Percentiles rank a stretch among this genome's conserved stretches.
Evolutionary conservation across 257 asterid species (phyloP).

Genomic region (Solanum chmielewskii): DNA sequence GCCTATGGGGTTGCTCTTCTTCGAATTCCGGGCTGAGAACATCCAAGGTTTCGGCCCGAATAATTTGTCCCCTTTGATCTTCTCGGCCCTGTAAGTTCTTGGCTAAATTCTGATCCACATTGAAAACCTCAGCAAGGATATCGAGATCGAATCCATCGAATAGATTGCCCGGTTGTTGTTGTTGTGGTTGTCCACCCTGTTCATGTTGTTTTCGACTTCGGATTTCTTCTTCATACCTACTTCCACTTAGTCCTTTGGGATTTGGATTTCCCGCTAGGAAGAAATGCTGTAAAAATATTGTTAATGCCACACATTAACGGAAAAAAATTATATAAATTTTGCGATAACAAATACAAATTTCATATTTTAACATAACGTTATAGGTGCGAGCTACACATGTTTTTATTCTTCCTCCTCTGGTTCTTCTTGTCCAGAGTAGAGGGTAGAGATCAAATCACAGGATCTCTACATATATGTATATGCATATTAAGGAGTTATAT

Average conservation of each 20-base stretch:
- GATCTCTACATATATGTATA: no score
- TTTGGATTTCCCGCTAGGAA: constrained; percentile 53
- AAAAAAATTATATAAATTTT: neutral
- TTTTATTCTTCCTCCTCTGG: neutral
- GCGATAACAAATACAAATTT: neutral
- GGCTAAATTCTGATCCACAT: constrained; percentile 1
- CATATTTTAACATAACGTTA: neutral
- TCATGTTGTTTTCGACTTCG: neutral
- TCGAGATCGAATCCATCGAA: constrained; percentile 29
- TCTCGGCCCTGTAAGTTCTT: constrained; percentile 17
- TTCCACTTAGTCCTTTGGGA: neutral
- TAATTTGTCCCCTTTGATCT: constrained; percentile 43
- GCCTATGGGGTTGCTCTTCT: neutral
- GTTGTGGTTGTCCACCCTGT: neutral
- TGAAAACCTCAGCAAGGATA: constrained; percentile 25
- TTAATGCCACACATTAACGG: neutral
- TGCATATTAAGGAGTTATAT: no score
- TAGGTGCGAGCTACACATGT: neutral
- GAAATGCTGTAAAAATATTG: constrained; percentile 19
- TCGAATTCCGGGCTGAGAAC: constrained; percentile 21
- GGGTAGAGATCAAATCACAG: neutral
- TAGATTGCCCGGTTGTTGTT: constrained; percentile 7
- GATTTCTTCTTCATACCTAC: neutral
- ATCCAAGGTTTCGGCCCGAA: constrained; percentile 22
- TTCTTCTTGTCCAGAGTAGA: no score